A percentile compares a stretch with the other conserved stretches of the same genome.
Conservation (phyloP, 352 stramenopile species). For the Thraustochytrium sp. region DNA sequence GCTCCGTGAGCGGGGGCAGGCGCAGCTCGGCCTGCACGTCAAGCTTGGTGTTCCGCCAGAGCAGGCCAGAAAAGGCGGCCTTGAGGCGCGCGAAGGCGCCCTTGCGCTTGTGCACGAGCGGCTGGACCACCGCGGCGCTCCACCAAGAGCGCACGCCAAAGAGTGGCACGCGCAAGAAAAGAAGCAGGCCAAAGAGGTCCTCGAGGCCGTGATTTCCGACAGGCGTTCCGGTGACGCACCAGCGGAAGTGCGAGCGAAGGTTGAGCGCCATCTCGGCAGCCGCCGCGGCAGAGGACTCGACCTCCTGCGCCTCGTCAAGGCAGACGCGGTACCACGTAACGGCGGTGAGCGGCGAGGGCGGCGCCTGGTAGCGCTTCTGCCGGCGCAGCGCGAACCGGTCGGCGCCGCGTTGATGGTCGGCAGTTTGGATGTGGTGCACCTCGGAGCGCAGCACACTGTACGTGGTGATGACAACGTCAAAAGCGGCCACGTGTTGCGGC, state of each 20-base stretch:
- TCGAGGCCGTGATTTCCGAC: slow-evolving; percentile 63
- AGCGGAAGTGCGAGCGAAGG: slow-evolving; percentile 63
- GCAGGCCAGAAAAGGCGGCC: slow-evolving; percentile 51
- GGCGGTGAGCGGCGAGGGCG: slow-evolving; percentile 73
- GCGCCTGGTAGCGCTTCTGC: slow-evolving; percentile 69
- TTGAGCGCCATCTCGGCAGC: slow-evolving; percentile 71
- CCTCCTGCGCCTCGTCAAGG: slow-evolving; percentile 85
- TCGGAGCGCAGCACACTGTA: slow-evolving; percentile 76
- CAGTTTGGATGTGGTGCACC: slow-evolving; percentile 62
- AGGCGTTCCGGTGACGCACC: slow-evolving; percentile 81
- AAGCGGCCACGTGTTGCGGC: slow-evolving; percentile 59
- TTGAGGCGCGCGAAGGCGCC: background rate
- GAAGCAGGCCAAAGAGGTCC: slow-evolving; percentile 74
- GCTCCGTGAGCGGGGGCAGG: slow-evolving; percentile 59
- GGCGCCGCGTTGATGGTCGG: slow-evolving; percentile 48
- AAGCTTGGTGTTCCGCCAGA: slow-evolving; percentile 71
- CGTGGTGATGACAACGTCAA: slow-evolving; percentile 81
- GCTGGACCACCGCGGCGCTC: slow-evolving; percentile 54
- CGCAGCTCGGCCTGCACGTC: slow-evolving; percentile 64
- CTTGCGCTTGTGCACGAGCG: background rate
- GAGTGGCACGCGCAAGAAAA: slow-evolving; percentile 61
- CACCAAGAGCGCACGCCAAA: slow-evolving; percentile 57
- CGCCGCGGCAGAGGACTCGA: slow-evolving; percentile 67
- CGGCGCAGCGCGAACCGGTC: slow-evolving; percentile 54
- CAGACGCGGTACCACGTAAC: slow-evolving; percentile 79